A percentile compares a stretch with the other conserved stretches of the same genome.
phyloP scores from a whole-genome alignment of 106 monocot genomes.

The Alisma plantagoaquatica region DNA sequence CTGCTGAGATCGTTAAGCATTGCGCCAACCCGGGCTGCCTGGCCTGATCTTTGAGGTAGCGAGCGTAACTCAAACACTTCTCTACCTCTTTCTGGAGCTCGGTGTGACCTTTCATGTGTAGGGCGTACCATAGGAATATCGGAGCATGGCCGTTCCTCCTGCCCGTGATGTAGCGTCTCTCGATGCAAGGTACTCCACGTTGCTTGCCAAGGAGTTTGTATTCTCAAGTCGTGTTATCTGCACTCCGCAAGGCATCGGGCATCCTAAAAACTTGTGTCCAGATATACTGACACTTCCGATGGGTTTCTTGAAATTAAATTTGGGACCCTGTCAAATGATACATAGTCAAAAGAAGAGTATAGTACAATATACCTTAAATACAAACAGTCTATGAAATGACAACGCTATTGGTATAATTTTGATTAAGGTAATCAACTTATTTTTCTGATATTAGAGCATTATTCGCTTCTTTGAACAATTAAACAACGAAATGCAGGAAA shows the following conservation, averaged over 20 bases:
- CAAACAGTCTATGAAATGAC: too few relatives aligned
- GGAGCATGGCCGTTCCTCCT: conserved; percentile 11
- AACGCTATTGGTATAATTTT: too few relatives aligned
- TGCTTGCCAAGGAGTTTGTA: conserved; percentile 1
- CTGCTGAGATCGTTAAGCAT: conserved; percentile 16
- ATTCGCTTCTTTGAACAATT: too few relatives aligned
- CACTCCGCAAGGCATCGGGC: conserved; percentile 11
- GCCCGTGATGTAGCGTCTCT: conserved; percentile 12
- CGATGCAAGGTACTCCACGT: conserved; percentile 5
- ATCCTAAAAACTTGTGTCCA: conserved; percentile 9
- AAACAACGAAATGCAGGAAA: too few relatives aligned
- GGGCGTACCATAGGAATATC: conserved; percentile 8
- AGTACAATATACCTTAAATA: too few relatives aligned
- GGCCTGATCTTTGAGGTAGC: conserved; percentile 3
- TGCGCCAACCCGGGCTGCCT: conserved; percentile 1
- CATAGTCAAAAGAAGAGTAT: neutral
- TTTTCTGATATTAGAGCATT: too few relatives aligned
- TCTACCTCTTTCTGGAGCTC: conserved; percentile 4
- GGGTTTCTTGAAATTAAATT: conserved; percentile 7
- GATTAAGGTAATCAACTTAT: too few relatives aligned
- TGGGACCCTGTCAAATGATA: conserved; percentile 1
- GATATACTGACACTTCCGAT: conserved; percentile 15
- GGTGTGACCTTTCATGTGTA: neutral
- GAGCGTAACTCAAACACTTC: conserved; percentile 2
- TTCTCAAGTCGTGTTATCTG: conserved; percentile 9